Evolutionary conservation across 2,329 filamentous ascomycete species (phyloP).

Genomic region (Aspergillus hortae): DNA sequence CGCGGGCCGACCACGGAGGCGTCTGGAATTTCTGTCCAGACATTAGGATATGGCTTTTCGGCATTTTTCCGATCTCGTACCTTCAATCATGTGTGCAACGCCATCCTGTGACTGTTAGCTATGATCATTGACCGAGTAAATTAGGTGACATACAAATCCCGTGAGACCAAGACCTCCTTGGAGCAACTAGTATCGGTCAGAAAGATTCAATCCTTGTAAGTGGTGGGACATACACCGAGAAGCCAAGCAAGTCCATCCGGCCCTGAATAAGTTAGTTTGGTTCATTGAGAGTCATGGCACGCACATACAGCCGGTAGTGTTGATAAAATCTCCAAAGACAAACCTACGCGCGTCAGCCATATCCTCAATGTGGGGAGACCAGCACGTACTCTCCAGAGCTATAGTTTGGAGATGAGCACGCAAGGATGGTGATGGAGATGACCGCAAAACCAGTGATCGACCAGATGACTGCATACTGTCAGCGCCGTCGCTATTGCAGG

Average conservation of each 20-base stretch:
- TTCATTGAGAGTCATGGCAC: background rate
- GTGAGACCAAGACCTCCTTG: conserved; percentile 53
- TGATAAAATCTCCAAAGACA: conserved; percentile 65
- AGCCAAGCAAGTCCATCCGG: conserved; percentile 59
- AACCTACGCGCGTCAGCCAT: conserved; percentile 23
- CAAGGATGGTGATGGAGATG: conserved; percentile 66
- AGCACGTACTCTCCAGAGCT: conserved; percentile 57
- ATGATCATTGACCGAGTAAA: background rate
- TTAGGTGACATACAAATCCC: conserved; percentile 45
- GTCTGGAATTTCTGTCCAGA: conserved; percentile 38
- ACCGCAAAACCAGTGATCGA: conserved; percentile 65
- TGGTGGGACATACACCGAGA: conserved; percentile 33
- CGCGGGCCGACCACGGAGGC: conserved; percentile 56
- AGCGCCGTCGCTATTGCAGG: background rate
- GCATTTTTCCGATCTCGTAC: conserved; percentile 12
- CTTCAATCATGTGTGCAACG: conserved; percentile 53
- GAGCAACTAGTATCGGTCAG: conserved; percentile 32
- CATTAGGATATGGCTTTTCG: conserved; percentile 4
- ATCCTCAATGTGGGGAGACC: background rate
- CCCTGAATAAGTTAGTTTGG: conserved; percentile 31
- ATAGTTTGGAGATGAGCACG: conserved; percentile 63
- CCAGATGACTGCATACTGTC: conserved; percentile 54
- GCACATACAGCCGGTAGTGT: conserved; percentile 57
- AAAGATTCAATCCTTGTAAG: background rate
- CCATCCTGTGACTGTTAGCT: conserved; percentile 27